These are phyloP conservation scores for Umbilicaria muhlenbergii DNA, from an alignment of 495 filamentous ascomycete genomes.

Conservation along the genomic window DNA sequence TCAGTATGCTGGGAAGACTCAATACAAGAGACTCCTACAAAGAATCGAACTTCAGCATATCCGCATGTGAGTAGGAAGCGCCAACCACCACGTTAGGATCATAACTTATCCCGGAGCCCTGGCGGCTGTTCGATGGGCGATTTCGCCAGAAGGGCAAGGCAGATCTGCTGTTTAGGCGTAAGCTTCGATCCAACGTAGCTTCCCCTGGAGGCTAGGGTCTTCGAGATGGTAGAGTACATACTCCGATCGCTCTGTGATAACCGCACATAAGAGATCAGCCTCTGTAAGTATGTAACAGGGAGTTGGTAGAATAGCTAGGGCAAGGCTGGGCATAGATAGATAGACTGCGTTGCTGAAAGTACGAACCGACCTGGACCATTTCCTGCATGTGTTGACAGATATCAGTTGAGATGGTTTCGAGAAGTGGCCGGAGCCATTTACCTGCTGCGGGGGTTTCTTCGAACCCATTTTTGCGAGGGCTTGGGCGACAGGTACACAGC, in stretches of 20 bases:
- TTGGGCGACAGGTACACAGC: too few species aligned
- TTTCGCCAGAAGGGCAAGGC: slow-evolving; percentile 85
- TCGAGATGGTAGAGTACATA: not conserved
- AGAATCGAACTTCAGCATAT: slow-evolving; percentile 75
- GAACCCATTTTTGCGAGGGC: slow-evolving; percentile 24
- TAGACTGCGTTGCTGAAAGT: slow-evolving; percentile 12
- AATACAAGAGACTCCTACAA: slow-evolving; percentile 30
- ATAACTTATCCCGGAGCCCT: slow-evolving; percentile 31
- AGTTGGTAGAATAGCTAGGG: too few species aligned
- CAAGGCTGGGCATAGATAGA: slow-evolving; percentile 8
- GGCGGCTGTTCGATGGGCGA: slow-evolving; percentile 27
- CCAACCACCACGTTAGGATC: slow-evolving; percentile 75
- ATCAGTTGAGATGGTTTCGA: not conserved
- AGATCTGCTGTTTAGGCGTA: slow-evolving; percentile 37
- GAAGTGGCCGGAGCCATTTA: slow-evolving; percentile 24
- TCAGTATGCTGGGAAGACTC: slow-evolving; percentile 4
- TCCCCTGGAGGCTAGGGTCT: not conserved
- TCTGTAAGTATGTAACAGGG: too few species aligned
- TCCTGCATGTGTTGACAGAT: slow-evolving; percentile 40
- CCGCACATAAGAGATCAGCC: not conserved
- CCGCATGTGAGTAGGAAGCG: slow-evolving; percentile 90
- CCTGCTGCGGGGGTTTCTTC: slow-evolving; percentile 63
- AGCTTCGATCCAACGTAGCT: slow-evolving; percentile 17
- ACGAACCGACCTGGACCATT: slow-evolving; percentile 99
- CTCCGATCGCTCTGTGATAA: slow-evolving; percentile 2